Base-by-base conservation (phyloP, 176 grass and related monocot species). In the Miscanthus lutarioriparius region DNA sequence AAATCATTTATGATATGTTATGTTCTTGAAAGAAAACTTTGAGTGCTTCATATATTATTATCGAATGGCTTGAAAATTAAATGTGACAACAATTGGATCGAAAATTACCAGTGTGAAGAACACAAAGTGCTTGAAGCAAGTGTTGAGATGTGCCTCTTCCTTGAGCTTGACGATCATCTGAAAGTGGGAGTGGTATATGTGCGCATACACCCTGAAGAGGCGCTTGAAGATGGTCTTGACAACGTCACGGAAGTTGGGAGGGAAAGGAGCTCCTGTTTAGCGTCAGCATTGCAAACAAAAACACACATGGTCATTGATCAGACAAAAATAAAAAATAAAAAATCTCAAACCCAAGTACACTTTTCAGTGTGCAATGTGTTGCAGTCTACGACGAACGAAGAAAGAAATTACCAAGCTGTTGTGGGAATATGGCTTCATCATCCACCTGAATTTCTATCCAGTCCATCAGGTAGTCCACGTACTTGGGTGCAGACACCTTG, bases 81-180 rank as follows among this genome's bases (percentile, higher is more conserved):
- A 49, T 10, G 20, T 23, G 8, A n/a, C 9, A 61, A 25, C 39
- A 27, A 23, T 12, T 45, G 14, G n/a, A 73, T 33, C 0, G 35
- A 28, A 7, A 78, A 7, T 88, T 92, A 99, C 96, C 85, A 61
- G 79, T 82, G 89, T 92, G 81, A 99, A 99, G 16, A 94, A 65
- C 27, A 82, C 84, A 75, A 98, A 96, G 77, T 98, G 96, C 86
- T 98, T 98, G 96, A 98, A 98, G 91, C 96, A 98, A 43, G 93
- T 98, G 53, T 94, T 98, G 41, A 98, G 96, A 89, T 98, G 96
- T 22, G 89, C 86, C 75, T 89, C 91, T 85, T 95, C 96, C 77
- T 98, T 85, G 65, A 98, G 93, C 37, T 78, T 98, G 30, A 92
- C 35, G 36, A 98, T 90, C 87, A 75, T 91, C 76, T 95, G 91